Conservation (phyloP, 2,329 filamentous ascomycete species). For the Exophiala phaeomuriformis region DNA sequence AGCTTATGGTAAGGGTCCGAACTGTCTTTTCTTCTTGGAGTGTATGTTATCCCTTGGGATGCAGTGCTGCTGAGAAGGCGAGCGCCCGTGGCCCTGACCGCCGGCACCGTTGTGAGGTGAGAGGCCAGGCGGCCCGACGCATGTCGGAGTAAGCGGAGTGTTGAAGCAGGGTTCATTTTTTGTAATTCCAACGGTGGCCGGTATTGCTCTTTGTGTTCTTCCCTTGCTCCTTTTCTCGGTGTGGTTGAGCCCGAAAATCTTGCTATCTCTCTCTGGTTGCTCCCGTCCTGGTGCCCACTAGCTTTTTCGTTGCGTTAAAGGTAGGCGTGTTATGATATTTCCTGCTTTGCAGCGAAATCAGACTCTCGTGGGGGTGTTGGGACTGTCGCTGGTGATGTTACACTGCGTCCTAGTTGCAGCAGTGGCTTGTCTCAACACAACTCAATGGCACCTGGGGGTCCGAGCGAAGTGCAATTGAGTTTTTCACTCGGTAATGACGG, state of each 20-base stretch:
- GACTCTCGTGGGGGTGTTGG: too few species aligned
- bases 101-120: not conserved
- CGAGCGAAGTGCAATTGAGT: not conserved
- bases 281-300: too few species aligned
- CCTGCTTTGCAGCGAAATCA: too few species aligned
- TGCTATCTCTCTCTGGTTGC: too few species aligned
- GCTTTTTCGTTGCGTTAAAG: not conserved
- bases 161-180: constrained; percentile 13
- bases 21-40: constrained; percentile 11
- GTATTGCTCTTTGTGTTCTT: too few species aligned
- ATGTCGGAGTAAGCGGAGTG: constrained; percentile 13
- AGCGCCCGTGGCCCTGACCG: not conserved
- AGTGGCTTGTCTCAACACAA: not conserved
- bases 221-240: too few species aligned
- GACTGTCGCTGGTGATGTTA: not conserved
- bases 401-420: not conserved
- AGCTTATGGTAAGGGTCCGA: constrained; percentile 25
- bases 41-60: constrained; percentile 3
- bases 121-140: not conserved
- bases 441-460: not conserved
- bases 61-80: constrained; percentile 12
- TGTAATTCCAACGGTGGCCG: too few species aligned
- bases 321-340: not conserved
- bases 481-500: too few species aligned
- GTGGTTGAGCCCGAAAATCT: too few species aligned